Evolutionary conservation across 345 rosid genomes (phyloP).

Genomic region (Pseudoturritis turrita): DNA sequence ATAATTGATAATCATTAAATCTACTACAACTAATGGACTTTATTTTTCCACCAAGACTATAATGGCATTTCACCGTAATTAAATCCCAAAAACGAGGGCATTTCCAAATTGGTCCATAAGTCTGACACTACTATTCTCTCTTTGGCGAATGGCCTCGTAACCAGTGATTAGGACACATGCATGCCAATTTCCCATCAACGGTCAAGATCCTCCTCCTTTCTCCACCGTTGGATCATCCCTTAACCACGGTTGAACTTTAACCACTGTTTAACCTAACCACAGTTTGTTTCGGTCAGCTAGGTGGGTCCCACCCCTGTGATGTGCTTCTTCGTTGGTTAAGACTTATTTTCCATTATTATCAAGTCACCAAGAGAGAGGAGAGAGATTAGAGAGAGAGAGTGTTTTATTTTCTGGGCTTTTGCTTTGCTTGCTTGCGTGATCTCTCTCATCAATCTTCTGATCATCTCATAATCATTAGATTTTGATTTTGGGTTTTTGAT

Average conservation of each 20-base stretch:
- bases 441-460: slow-evolving; percentile 16
- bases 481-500: neutral
- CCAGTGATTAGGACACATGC: slow-evolving; percentile 58
- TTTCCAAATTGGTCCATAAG: neutral
- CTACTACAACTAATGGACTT: no score
- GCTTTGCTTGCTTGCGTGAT: neutral
- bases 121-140: slow-evolving; percentile 20
- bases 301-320: slow-evolving; percentile 12
- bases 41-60: neutral
- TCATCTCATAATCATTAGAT: slow-evolving; percentile 31
- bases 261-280: slow-evolving; percentile 14
- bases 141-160: slow-evolving; percentile 34
- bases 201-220: slow-evolving; percentile 32
- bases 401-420: neutral
- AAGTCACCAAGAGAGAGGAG: slow-evolving; percentile 3
- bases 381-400: slow-evolving; percentile 5
- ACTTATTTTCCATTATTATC: slow-evolving; percentile 21
- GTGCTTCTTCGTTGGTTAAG: slow-evolving; percentile 21
- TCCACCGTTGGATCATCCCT: slow-evolving; percentile 42
- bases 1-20: slow-evolving; percentile 7
- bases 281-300: slow-evolving; percentile 26
- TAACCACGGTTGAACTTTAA: slow-evolving; percentile 6
- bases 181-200: slow-evolving; percentile 45
- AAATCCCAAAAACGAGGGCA: neutral
- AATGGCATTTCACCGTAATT: slow-evolving; percentile 12